A percentile compares a stretch with the other conserved stretches of the same genome.
Conservation (phyloP, 2,329 filamentous ascomycete genomes). For the Zymoseptoria tritici region DNA sequence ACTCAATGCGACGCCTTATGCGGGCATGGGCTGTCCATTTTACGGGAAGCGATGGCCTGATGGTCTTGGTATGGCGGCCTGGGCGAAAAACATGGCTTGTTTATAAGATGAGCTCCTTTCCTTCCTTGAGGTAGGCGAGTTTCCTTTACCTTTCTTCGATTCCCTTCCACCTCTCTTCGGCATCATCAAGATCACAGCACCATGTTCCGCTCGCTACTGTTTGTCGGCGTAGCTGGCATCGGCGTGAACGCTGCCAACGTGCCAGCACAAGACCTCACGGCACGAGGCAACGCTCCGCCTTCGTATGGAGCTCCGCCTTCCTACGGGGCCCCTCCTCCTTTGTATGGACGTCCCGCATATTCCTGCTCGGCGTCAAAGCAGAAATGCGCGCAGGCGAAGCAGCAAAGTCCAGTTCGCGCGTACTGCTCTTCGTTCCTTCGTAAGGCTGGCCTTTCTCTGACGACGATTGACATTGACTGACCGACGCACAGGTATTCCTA, state of each 20-base stretch:
- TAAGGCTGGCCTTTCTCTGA: neutral
- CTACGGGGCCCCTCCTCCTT: neutral
- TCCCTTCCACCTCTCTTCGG: neutral
- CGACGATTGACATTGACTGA: neutral
- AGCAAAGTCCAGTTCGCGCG: neutral
- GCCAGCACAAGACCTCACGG: neutral
- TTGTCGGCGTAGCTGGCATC: neutral
- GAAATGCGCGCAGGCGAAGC: neutral
- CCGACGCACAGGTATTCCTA: neutral
- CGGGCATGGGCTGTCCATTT: too few species aligned
- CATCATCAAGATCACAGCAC: neutral
- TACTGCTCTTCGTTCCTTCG: neutral
- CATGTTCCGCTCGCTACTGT: neutral
- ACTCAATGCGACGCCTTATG: too few species aligned
- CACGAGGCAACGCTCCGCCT: neutral
- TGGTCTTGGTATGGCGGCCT: neutral
- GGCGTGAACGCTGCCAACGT: neutral
- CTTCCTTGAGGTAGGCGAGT: neutral
- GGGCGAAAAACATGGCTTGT: neutral
- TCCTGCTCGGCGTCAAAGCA: neutral
- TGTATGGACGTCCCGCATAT: neutral
- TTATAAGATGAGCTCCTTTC: neutral
- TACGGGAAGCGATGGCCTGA: neutral
- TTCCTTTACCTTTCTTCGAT: neutral
- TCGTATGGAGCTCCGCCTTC: neutral